Base-by-base conservation (phyloP, 2,329 filamentous ascomycete genomes). In the Trichophyton rubrum region DNA sequence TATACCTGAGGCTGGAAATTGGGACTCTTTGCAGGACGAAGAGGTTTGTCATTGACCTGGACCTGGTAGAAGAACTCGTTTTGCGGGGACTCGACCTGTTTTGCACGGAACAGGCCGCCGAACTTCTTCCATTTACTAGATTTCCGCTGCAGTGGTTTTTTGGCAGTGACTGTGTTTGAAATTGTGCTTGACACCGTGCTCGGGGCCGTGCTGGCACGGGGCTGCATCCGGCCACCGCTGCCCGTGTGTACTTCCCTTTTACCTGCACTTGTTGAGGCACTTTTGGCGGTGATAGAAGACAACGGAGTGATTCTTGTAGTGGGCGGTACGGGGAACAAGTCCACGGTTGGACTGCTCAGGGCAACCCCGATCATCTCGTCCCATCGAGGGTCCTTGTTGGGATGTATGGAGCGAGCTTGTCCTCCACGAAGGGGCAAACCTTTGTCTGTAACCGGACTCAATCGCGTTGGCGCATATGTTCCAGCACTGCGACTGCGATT, bases 281-380 rank as follows among this genome's bases (percentile, higher is more conserved):
- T 27, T 24, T 24, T 51, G 8, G 20, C 15, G 33, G 8, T 2
- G 33, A 38, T 11, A 13, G 33, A 9, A 24, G 8, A 15, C 22
- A 20, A 11, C n/a, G 51, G 56, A 8, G 38, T 27, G 49, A 30
- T 61, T 11, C 11, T 35, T 17, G 20, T 56, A 11, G 22, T 17
- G 0, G 53, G 43, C n/a, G 59, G 56, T 1, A 47, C 33, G 43
- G 60, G 47, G 41, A n/a, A 41, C 41, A 40, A 30, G n/a, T 41
- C 47, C 64, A 71, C 65, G 13, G 78, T 75, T 24, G 87, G 87
- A 67, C 86, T 90, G 35, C 87, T 87, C 60, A 90, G 74, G 1
- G 87, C 87, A 79, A 90, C 85, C 8, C 88, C 88, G 63, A 90
- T 90, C 66, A 76, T 78, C 63, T 76, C 73, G 51, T 77, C 76